Percentiles rank a stretch among this genome's conserved stretches.
Evolutionary conservation across 1,139 yeast species (phyloP).

Genomic region (Lodderomyces margitis): DNA sequence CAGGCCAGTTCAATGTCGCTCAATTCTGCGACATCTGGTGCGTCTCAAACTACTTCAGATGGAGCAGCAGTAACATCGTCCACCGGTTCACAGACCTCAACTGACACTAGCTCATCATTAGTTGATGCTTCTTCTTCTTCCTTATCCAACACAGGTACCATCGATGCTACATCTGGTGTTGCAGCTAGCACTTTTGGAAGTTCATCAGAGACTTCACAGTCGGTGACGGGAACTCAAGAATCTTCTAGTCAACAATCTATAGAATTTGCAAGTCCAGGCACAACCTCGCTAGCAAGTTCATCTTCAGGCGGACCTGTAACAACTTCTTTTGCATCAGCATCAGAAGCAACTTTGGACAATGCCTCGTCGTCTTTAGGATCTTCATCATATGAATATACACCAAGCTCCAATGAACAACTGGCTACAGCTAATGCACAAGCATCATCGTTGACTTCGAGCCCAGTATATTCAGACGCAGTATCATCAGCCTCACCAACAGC

Average conservation of each 20-base stretch:
- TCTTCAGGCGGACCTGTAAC: neutral
- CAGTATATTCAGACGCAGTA: constrained; percentile 8
- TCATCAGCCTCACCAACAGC: constrained; percentile 8
- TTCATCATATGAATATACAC: neutral
- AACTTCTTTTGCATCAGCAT: constrained; percentile 1
- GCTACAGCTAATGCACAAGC: constrained; percentile 6
- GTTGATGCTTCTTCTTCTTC: neutral
- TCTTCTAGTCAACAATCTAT: neutral
- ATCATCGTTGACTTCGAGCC: constrained; percentile 11
- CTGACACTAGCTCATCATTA: neutral
- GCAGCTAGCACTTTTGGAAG: neutral
- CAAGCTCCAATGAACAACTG: constrained; percentile 6
- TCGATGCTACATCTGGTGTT: neutral
- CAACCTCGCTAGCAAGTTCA: neutral
- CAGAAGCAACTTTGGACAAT: constrained; percentile 6
- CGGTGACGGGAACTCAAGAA: neutral
- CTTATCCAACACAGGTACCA: neutral
- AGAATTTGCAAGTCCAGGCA: neutral
- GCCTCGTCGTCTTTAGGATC: neutral
- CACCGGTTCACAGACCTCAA: neutral
- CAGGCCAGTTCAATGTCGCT: constrained; percentile 7
- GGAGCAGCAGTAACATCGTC: constrained; percentile 3
- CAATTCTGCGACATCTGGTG: neutral
- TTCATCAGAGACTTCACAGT: neutral
- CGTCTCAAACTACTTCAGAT: neutral